Conservation (phyloP, 108 stramenopile genomes). For the Pseudonitzschia pungens region DNA sequence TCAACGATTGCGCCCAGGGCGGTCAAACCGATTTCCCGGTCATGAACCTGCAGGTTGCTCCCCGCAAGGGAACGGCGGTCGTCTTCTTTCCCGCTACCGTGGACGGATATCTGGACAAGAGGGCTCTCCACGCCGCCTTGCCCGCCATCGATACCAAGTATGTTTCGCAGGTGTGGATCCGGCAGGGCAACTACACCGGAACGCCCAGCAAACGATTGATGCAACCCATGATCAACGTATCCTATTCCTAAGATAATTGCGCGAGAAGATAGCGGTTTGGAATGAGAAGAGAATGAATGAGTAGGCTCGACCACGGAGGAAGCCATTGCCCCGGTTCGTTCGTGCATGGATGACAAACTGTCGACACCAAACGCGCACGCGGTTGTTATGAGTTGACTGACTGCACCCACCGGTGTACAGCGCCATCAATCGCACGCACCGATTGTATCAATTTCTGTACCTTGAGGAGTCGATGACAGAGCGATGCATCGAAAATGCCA, state of each 20-base stretch:
- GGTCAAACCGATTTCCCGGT: conserved; percentile 90
- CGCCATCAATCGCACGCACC: too few relatives aligned
- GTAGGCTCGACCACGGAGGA: not conserved
- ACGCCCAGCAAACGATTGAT: not conserved
- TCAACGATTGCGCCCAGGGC: conserved; percentile 89
- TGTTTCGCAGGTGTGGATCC: conserved; percentile 98
- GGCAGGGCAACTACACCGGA: conserved; percentile 73
- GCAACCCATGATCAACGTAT: conserved; percentile 6
- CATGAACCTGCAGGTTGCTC: conserved; percentile 76
- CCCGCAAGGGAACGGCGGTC: conserved; percentile 81
- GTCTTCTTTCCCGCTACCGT: conserved; percentile 96
- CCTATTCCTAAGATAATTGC: not conserved
- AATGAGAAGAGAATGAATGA: not conserved
- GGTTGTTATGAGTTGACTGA: too few relatives aligned
- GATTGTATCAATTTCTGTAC: too few relatives aligned
- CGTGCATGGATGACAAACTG: too few relatives aligned
- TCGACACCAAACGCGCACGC: too few relatives aligned
- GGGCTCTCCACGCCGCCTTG: conserved; percentile 88
- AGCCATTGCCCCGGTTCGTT: not conserved
- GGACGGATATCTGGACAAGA: conserved; percentile 87
- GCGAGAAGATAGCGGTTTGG: too few relatives aligned
- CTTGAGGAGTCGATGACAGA: too few relatives aligned
- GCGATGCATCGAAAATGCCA: too few relatives aligned
- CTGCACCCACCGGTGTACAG: too few relatives aligned
- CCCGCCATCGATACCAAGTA: conserved; percentile 91